A percentile compares a stretch with the other conserved stretches of the same genome.
phyloP scores from a whole-genome alignment of 208 protist species.

The Leishmania mexicana region DNA sequence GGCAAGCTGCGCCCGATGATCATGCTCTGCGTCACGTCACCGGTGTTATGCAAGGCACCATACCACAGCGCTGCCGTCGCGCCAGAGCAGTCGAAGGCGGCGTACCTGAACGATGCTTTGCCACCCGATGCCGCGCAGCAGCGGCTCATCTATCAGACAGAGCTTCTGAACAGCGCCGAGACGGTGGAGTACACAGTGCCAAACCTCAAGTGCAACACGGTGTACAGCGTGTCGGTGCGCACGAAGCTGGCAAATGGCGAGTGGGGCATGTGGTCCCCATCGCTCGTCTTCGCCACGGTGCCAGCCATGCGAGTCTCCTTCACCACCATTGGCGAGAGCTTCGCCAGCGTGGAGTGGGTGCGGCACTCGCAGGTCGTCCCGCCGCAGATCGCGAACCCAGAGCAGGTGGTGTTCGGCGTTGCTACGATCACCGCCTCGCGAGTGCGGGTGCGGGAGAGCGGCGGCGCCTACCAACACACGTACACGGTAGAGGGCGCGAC shows the following conservation, averaged over 20 bases:
- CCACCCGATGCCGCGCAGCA: slow-evolving; percentile 72
- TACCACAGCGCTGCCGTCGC: slow-evolving; percentile 38
- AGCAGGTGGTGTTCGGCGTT: slow-evolving; percentile 60
- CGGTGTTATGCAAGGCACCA: slow-evolving; percentile 60
- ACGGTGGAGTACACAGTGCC: slow-evolving; percentile 79
- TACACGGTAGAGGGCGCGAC: slow-evolving; percentile 71
- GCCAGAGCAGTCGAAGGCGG: slow-evolving; percentile 30
- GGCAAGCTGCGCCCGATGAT: slow-evolving; percentile 78
- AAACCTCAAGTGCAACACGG: slow-evolving; percentile 86
- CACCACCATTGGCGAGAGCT: slow-evolving; percentile 87
- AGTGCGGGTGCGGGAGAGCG: slow-evolving; percentile 83
- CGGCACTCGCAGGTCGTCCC: slow-evolving; percentile 70
- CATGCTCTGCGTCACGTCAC: slow-evolving; percentile 93
- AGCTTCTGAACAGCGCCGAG: slow-evolving; percentile 64
- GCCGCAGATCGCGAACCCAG: slow-evolving; percentile 52
- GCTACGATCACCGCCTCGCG: slow-evolving; percentile 83
- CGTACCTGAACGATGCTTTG: slow-evolving; percentile 63
- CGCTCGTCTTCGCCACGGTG: slow-evolving; percentile 84
- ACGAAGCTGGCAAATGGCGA: slow-evolving; percentile 85
- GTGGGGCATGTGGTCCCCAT: slow-evolving; percentile 92
- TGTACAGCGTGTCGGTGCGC: slow-evolving; percentile 88
- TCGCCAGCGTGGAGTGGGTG: slow-evolving; percentile 78
- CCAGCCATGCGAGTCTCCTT: slow-evolving; percentile 77
- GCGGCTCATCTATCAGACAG: slow-evolving; percentile 88
- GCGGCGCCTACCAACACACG: slow-evolving; percentile 58